These are phyloP conservation scores for Suillus subaureus DNA, from an alignment of 768 basidiomycete species.

Conservation along the genomic window DNA sequence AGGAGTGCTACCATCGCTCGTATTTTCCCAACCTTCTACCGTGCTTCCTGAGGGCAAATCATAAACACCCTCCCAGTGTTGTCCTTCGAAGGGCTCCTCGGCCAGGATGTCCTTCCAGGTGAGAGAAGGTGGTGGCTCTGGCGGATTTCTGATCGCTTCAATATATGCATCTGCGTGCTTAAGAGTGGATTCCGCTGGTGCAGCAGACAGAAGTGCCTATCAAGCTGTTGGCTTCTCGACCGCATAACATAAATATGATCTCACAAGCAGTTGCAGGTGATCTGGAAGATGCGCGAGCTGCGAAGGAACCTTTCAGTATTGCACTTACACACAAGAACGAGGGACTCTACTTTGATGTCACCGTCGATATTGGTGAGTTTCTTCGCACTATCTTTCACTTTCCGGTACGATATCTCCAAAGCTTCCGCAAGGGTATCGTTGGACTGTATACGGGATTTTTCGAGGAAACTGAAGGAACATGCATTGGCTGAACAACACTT, in stretches of 20 bases:
- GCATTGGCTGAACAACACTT: conserved; percentile 7
- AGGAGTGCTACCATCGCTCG: conserved; percentile 60
- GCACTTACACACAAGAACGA: neutral
- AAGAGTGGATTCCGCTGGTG: conserved; percentile 52
- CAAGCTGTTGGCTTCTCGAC: conserved; percentile 9
- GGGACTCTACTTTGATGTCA: conserved; percentile 54
- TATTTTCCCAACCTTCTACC: conserved; percentile 44
- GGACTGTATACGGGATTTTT: conserved; percentile 73
- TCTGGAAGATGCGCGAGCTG: conserved; percentile 65
- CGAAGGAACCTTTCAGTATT: conserved; percentile 9
- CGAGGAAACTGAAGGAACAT: conserved; percentile 45
- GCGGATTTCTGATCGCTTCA: conserved; percentile 47
- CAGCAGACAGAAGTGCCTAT: conserved; percentile 59
- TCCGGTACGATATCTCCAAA: conserved; percentile 51
- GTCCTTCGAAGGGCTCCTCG: conserved; percentile 83
- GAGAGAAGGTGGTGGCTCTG: conserved; percentile 40
- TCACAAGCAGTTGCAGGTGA: conserved; percentile 73
- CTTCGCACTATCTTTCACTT: conserved; percentile 52
- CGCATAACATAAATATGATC: conserved; percentile 18
- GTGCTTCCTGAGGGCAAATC: conserved; percentile 53
- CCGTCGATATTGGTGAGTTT: conserved; percentile 63
- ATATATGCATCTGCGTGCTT: conserved; percentile 57
- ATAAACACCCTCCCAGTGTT: conserved; percentile 82
- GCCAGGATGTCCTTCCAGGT: conserved; percentile 82
- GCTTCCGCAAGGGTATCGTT: conserved; percentile 63